Conservation (phyloP, 2,329 filamentous ascomycete genomes). For the Apiospora pterosperma region DNA sequence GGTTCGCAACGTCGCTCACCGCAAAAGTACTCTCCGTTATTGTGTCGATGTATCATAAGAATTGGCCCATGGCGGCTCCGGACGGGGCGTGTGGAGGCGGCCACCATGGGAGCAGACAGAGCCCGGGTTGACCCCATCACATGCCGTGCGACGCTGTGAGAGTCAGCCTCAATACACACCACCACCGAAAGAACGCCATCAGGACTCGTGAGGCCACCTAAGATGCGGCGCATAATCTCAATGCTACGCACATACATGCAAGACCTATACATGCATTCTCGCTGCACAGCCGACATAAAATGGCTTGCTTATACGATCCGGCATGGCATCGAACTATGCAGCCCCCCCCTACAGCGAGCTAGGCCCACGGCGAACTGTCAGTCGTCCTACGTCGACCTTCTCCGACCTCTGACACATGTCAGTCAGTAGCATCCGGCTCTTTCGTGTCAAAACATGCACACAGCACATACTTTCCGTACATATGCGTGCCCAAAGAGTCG, state of each 20-base stretch:
- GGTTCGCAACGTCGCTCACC: neutral
- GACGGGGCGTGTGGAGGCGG: neutral
- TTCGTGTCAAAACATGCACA: neutral
- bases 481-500: neutral
- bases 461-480: neutral
- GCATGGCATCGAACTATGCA: neutral
- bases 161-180: neutral
- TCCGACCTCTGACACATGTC: neutral
- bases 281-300: neutral
- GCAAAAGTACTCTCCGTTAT: neutral
- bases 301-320: neutral
- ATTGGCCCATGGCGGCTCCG: neutral
- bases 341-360: no score
- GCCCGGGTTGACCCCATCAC: neutral
- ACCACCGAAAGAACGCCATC: neutral
- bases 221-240: neutral
- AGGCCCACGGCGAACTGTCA: no score
- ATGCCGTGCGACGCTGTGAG: neutral
- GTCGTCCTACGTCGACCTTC: neutral
- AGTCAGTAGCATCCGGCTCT: neutral
- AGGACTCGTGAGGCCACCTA: neutral
- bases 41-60: neutral
- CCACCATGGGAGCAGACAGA: neutral
- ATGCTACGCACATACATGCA: neutral
- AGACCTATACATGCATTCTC: neutral